A percentile compares a stretch with the other conserved stretches of the same genome.
Conservation (phyloP, 2,329 filamentous ascomycete genomes). For the Ramularia endophylla region DNA sequence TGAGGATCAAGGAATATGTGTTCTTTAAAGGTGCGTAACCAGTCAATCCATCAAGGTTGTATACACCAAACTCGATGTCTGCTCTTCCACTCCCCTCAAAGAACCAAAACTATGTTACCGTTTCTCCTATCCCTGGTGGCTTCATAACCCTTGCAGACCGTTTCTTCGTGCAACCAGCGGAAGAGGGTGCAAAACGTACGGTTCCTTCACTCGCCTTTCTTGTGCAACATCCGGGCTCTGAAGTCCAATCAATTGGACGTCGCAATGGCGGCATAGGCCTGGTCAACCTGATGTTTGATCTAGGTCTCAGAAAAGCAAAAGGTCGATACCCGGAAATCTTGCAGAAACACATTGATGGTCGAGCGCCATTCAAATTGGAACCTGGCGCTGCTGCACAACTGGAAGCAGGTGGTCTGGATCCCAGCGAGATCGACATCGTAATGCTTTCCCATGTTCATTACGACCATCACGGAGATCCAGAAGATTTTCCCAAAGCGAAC, state of each 20-base stretch:
- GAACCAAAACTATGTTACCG: constrained; percentile 25
- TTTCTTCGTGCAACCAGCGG: constrained; percentile 31
- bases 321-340: constrained; percentile 39
- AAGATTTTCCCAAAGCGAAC: constrained; percentile 43
- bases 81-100: constrained; percentile 18
- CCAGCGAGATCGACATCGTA: constrained; percentile 35
- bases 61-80: constrained; percentile 2
- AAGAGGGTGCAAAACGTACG: constrained; percentile 39
- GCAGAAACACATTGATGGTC: constrained; percentile 41
- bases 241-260: constrained; percentile 5
- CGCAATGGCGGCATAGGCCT: constrained; percentile 2
- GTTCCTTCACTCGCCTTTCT: constrained; percentile 52
- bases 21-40: no score
- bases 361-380: constrained; percentile 40
- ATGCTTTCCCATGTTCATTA: constrained; percentile 51
- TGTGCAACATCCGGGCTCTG: constrained; percentile 40
- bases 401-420: constrained; percentile 31
- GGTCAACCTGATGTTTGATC: constrained; percentile 45
- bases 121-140: constrained; percentile 28
- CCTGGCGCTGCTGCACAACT: constrained; percentile 42
- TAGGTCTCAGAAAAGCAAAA: constrained; percentile 46
- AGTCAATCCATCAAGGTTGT: no score
- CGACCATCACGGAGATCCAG: constrained; percentile 53
- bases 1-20: background rate
- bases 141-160: constrained; percentile 27